Evolutionary conservation across 768 basidiomycete species (phyloP), one percentile per base, ranked within the genome.

Genomic region (Mycena kentingensis): DNA sequence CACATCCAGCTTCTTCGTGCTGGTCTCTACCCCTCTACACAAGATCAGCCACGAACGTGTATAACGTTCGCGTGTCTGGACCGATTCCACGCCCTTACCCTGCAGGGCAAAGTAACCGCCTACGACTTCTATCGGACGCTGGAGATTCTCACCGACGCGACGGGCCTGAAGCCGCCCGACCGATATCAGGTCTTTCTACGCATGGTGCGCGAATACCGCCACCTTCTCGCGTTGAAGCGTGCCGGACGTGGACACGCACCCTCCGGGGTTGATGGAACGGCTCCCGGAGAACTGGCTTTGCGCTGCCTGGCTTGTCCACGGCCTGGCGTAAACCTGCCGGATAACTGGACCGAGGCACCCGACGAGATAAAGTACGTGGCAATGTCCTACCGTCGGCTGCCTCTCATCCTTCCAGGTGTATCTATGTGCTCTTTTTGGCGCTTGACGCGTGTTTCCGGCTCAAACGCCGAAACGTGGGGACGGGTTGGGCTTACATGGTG

Each of bases 231-330:
- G 13, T 19, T 38, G 13, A 38, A 38, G 16, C 37, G 37, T 6
- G 37, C 13, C 8, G 8, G 37, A n/a, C n/a, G n/a, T n/a, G n/a
- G n/a, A n/a, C n/a, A n/a, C n/a, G n/a, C n/a, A n/a, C n/a, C n/a
- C n/a, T n/a, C n/a, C n/a, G n/a, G n/a, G n/a, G n/a, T n/a, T n/a
- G n/a, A n/a, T n/a, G n/a, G n/a, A n/a, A n/a, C n/a, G 2, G 32
- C 46, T 21, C 49, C 49, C 13, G 68, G 73, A 0, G 63, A 65
- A 51, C 58, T 64, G 10, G 67, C 66, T 0, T 51, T 72, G 2
- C 47, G 54, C 4, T 74, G 71, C 44, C 68, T 67, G 3, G 68
- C 70, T 3, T 75, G 73, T 51, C 74, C 72, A 1, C 65, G 66
- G 0, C 67, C 66, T 0, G 65, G 57, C 0, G 55, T 64, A 0